phyloP scores from a whole-genome alignment of 192 early-diverging fungal species.

The Neocallimastix lanati region DNA sequence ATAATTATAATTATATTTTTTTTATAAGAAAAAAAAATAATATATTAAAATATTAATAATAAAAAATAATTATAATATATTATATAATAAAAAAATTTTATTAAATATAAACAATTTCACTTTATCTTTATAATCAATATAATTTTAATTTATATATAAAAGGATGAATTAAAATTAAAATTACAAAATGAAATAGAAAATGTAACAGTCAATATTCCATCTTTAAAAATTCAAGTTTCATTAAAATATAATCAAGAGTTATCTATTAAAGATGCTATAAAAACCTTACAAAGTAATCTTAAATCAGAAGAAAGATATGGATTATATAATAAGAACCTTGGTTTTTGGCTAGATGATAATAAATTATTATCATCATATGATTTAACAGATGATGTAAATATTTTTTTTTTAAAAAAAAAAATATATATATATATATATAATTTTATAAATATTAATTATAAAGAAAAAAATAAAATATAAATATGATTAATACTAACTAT shows the following conservation, averaged over 20 bases:
- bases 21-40: too few species aligned
- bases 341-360: background rate
- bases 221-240: background rate
- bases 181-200: background rate
- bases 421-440: too few species aligned
- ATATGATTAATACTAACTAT: too few species aligned
- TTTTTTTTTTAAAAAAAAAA: too few species aligned
- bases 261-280: background rate
- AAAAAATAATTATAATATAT: too few species aligned
- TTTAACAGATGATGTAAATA: background rate
- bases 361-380: background rate
- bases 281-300: background rate
- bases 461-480: too few species aligned
- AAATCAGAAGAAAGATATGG: background rate
- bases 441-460: too few species aligned
- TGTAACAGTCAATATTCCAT: background rate
- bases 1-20: background rate
- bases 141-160: background rate
- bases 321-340: background rate
- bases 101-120: too few species aligned
- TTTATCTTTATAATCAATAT: too few species aligned
- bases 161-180: background rate
- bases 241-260: background rate
- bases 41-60: too few species aligned
- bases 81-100: too few species aligned